Conservation (phyloP, 106 monocot genomes). For the Platanthera zijinensis region DNA sequence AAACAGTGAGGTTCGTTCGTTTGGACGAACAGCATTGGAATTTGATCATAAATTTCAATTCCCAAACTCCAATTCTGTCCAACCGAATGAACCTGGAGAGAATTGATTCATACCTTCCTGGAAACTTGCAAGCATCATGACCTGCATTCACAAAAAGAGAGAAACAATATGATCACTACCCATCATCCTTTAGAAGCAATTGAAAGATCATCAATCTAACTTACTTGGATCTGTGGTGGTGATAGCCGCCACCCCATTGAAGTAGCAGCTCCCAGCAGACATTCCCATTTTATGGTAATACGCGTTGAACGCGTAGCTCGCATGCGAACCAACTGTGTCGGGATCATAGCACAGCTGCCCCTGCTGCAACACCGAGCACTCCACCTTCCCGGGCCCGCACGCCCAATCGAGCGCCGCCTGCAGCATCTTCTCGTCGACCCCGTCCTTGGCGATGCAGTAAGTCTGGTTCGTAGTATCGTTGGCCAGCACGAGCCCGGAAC, state of each 20-base stretch:
- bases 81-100: background rate
- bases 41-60: background rate
- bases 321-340: constrained; percentile 62
- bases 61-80: background rate
- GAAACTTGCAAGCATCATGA: constrained; percentile 44
- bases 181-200: background rate
- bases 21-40: background rate
- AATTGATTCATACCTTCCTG: constrained; percentile 39
- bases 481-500: constrained; percentile 63
- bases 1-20: background rate
- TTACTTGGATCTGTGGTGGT: constrained; percentile 96
- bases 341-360: constrained; percentile 81
- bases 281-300: constrained; percentile 94
- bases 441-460: constrained; percentile 68
- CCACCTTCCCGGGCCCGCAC: constrained; percentile 92
- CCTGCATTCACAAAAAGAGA: constrained; percentile 22
- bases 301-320: constrained; percentile 78
- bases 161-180: background rate
- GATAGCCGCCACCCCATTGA: constrained; percentile 86
- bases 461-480: constrained; percentile 89
- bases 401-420: constrained; percentile 98
- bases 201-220: background rate
- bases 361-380: constrained; percentile 73
- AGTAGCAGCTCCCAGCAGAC: constrained; percentile 82
- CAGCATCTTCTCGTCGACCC: constrained; percentile 78